Conservation (phyloP, 2,329 filamentous ascomycete genomes). For the Aspergillus tanneri region DNA sequence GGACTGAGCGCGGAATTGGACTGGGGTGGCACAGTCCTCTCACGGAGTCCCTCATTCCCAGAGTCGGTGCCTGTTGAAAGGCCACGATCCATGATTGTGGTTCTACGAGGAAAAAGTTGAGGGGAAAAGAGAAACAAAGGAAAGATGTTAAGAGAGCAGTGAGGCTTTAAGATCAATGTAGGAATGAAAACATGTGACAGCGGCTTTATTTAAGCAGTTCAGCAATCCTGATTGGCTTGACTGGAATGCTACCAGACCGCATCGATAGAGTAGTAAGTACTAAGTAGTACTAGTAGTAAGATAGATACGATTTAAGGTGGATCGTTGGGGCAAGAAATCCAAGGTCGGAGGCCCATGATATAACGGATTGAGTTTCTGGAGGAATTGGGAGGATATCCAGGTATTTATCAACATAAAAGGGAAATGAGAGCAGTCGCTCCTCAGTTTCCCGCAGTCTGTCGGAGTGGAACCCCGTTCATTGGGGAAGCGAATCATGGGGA, state of each 20-base stretch:
- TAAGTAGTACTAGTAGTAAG: too few relatives aligned
- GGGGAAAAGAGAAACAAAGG: conserved; percentile 11
- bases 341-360: too few relatives aligned
- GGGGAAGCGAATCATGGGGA: conserved; percentile 9
- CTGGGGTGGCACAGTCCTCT: conserved; percentile 44
- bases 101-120: neutral
- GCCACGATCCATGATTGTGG: conserved; percentile 38
- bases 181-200: conserved; percentile 22
- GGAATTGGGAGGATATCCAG: neutral
- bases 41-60: conserved; percentile 46
- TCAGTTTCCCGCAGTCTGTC: neutral
- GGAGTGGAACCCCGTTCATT: conserved; percentile 4
- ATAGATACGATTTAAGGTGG: too few relatives aligned
- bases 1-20: conserved; percentile 48
- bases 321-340: too few relatives aligned
- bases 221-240: conserved; percentile 16
- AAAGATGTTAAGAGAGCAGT: conserved; percentile 21
- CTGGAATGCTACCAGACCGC: conserved; percentile 14
- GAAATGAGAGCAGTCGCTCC: neutral
- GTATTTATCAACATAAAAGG: conserved; percentile 2
- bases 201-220: conserved; percentile 14
- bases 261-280: neutral
- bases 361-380: neutral
- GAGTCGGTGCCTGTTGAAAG: conserved; percentile 39
- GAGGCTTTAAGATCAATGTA: conserved; percentile 1